A percentile compares a stretch with the other conserved stretches of the same genome.
These are phyloP conservation scores for Psilocybe subaeruginosa DNA, from an alignment of 768 basidiomycete genomes.

Conservation along the genomic window DNA sequence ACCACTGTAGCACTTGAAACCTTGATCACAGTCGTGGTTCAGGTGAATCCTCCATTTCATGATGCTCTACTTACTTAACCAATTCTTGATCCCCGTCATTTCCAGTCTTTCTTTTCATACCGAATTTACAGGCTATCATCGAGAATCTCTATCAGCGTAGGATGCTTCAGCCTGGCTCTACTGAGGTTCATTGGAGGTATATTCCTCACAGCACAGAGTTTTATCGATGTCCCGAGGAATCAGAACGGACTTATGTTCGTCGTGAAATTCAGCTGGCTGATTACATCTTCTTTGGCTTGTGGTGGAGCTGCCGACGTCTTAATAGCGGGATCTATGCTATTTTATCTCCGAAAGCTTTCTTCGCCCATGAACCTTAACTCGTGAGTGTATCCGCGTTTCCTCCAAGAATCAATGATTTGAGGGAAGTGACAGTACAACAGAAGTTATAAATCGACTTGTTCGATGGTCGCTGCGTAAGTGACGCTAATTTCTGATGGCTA, in stretches of 20 bases:
- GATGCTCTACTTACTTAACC: not conserved
- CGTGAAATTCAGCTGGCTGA: slow-evolving; percentile 15
- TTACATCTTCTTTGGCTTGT: slow-evolving; percentile 16
- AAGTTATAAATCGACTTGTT: slow-evolving; percentile 18
- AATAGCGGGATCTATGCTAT: slow-evolving; percentile 14
- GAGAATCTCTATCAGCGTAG: not conserved
- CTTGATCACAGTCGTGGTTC: slow-evolving; percentile 14
- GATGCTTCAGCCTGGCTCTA: slow-evolving; percentile 8
- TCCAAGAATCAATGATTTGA: not conserved
- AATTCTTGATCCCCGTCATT: not conserved
- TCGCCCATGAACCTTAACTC: slow-evolving; percentile 12
- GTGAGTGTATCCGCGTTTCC: not conserved
- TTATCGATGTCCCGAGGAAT: slow-evolving; percentile 14
- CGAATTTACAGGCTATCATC: slow-evolving; percentile 15
- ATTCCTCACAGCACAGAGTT: slow-evolving; percentile 8
- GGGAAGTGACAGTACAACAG: slow-evolving; percentile 6
- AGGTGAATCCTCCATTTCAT: not conserved
- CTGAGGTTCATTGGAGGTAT: slow-evolving; percentile 19
- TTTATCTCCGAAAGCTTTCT: slow-evolving; percentile 10
- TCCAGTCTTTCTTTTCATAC: slow-evolving; percentile 14
- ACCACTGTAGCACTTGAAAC: slow-evolving; percentile 13
- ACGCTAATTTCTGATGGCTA: not conserved
- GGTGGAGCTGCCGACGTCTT: slow-evolving; percentile 16
- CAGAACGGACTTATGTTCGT: slow-evolving; percentile 16
- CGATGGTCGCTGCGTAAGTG: slow-evolving; percentile 20